phyloP scores from a whole-genome alignment of 2,329 filamentous ascomycete genomes.

The Hortaea werneckii region DNA sequence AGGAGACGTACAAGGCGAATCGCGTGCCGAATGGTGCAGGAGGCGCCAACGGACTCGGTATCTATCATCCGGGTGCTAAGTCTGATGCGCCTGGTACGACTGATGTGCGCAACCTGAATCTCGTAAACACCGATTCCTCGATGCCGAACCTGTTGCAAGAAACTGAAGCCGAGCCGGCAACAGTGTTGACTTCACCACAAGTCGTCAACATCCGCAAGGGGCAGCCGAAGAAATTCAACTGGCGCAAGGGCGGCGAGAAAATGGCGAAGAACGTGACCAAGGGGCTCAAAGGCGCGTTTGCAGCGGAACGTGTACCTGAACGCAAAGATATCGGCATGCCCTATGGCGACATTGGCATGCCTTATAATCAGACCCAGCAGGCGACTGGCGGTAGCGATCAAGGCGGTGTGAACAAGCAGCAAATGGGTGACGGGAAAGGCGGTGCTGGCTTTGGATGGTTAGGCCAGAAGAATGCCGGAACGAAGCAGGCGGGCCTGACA shows the following conservation, averaged over 20 bases:
- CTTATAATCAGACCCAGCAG: conserved; percentile 19
- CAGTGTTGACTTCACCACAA: conserved; percentile 64
- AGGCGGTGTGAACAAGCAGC: conserved; percentile 15
- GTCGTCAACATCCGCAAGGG: conserved; percentile 92
- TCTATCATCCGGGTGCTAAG: conserved; percentile 35
- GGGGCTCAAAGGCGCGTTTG: conserved; percentile 85
- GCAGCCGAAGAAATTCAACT: conserved; percentile 93
- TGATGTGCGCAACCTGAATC: conserved; percentile 34
- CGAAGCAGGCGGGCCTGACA: conserved; percentile 21
- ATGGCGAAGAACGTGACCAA: conserved; percentile 91
- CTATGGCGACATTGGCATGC: conserved; percentile 24
- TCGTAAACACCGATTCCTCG: conserved; percentile 25
- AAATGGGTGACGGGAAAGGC: conserved; percentile 7
- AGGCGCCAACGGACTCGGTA: conserved; percentile 50
- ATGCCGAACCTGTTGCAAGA: conserved; percentile 36
- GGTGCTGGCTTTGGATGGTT: conserved; percentile 26
- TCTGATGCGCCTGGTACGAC: conserved; percentile 9
- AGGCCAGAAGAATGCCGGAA: conserved; percentile 25
- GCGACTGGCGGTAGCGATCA: conserved; percentile 22
- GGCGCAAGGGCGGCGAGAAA: conserved; percentile 93
- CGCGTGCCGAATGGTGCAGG: conserved; percentile 28
- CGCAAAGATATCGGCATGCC: conserved; percentile 22
- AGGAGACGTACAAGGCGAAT: conserved; percentile 81
- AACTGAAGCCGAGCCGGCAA: conserved; percentile 54
- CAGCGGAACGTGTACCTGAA: conserved; percentile 27